Conservation (phyloP, 192 early-diverging fungal species). For the Coemansia sp. region DNA sequence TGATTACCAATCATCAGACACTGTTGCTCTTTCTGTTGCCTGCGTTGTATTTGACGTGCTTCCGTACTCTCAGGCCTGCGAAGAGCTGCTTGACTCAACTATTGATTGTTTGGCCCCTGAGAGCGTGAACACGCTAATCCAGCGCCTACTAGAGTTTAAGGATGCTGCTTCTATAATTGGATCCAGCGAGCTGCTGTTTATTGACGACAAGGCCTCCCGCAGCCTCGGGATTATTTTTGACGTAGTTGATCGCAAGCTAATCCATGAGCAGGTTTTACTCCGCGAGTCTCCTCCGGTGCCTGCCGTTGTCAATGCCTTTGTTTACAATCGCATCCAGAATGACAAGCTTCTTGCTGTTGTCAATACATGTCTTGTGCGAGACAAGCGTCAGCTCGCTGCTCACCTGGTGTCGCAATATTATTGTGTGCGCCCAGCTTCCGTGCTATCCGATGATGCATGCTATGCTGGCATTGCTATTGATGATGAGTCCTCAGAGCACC, state of each 20-base stretch:
- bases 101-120: slow-evolving; percentile 15
- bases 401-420: slow-evolving; percentile 45
- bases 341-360: slow-evolving; percentile 35
- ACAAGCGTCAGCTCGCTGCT: slow-evolving; percentile 33
- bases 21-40: slow-evolving; percentile 16
- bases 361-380: slow-evolving; percentile 30
- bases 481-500: neutral
- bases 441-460: slow-evolving; percentile 27
- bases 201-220: slow-evolving; percentile 29
- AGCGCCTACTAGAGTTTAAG: slow-evolving; percentile 21
- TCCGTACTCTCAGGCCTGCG: slow-evolving; percentile 1
- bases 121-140: slow-evolving; percentile 20
- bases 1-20: neutral
- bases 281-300: slow-evolving; percentile 19
- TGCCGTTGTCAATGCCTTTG: slow-evolving; percentile 30
- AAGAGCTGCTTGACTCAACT: slow-evolving; percentile 5
- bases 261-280: slow-evolving; percentile 39
- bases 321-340: slow-evolving; percentile 39
- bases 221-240: slow-evolving; percentile 39
- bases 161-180: slow-evolving; percentile 2
- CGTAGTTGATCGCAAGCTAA: slow-evolving; percentile 17
- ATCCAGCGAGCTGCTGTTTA: slow-evolving; percentile 13
- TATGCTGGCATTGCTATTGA: slow-evolving; percentile 18
- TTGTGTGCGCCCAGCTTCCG: slow-evolving; percentile 23
- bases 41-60: slow-evolving; percentile 30